Conservation (phyloP, 2,329 filamentous ascomycete genomes). For the Tolypocladium album region DNA sequence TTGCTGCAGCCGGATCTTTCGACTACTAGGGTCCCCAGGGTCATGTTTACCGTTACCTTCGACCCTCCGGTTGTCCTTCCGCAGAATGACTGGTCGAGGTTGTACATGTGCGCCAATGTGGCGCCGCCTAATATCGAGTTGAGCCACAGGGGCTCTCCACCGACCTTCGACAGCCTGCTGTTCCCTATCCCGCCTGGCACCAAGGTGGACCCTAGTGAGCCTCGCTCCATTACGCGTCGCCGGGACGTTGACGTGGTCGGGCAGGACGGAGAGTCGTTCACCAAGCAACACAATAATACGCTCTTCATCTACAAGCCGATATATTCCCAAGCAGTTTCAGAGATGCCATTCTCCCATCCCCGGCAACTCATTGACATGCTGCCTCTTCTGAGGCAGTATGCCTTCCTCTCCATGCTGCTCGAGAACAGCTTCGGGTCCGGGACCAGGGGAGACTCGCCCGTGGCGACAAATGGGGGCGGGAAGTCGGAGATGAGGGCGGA, state of each 20-base stretch:
- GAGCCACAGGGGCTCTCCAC: slow-evolving; percentile 17
- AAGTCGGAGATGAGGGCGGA: slow-evolving; percentile 1
- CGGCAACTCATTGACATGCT: slow-evolving; percentile 64
- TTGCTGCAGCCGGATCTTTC: slow-evolving; percentile 35
- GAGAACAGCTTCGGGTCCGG: slow-evolving; percentile 44
- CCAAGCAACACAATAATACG: slow-evolving; percentile 42
- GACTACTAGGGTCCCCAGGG: slow-evolving; percentile 50
- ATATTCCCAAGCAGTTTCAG: slow-evolving; percentile 54
- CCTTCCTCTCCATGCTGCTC: slow-evolving; percentile 55
- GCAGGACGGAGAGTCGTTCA: slow-evolving; percentile 14
- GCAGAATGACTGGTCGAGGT: slow-evolving; percentile 48
- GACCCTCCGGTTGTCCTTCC: slow-evolving; percentile 66
- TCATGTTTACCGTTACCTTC: slow-evolving; percentile 65
- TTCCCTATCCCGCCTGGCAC: slow-evolving; percentile 42
- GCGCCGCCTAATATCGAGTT: slow-evolving; percentile 24
- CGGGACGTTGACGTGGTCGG: slow-evolving; percentile 34
- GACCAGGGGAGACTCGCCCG: slow-evolving; percentile 9
- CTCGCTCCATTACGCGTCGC: slow-evolving; percentile 40
- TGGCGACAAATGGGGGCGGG: background rate
- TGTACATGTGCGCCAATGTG: slow-evolving; percentile 47
- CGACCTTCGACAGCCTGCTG: slow-evolving; percentile 46
- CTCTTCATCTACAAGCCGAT: slow-evolving; percentile 64
- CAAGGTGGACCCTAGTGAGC: slow-evolving; percentile 45
- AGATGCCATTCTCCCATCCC: slow-evolving; percentile 68
- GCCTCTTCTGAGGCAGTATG: slow-evolving; percentile 67